These are phyloP conservation scores for Orbilia blumenaviensis DNA, from an alignment of 2,329 filamentous ascomycete genomes.

Conservation along the genomic window DNA sequence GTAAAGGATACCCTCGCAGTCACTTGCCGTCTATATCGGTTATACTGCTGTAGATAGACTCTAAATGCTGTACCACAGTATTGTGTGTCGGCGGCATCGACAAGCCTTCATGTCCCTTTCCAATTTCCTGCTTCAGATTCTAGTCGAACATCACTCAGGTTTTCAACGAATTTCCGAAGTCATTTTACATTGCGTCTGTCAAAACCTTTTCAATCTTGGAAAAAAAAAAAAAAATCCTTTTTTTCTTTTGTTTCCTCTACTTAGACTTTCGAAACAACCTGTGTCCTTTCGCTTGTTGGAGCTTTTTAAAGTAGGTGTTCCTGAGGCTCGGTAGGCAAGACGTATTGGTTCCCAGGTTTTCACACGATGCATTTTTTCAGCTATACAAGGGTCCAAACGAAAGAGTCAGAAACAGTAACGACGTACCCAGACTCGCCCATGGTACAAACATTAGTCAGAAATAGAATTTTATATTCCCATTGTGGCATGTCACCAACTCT, in stretches of 20 bases:
- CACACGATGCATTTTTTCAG: constrained; percentile 41
- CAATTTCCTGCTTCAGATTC: constrained; percentile 35
- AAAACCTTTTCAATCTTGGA: background rate
- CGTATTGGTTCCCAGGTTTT: constrained; percentile 44
- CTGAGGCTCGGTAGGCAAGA: background rate
- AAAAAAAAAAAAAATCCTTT: too few species aligned
- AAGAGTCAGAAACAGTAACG: constrained; percentile 33
- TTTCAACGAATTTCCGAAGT: background rate
- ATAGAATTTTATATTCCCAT: background rate
- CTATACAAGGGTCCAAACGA: constrained; percentile 27
- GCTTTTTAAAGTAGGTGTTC: background rate
- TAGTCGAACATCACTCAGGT: background rate
- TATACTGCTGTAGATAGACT: background rate
- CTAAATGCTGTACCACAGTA: background rate
- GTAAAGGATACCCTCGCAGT: background rate
- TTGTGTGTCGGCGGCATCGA: constrained; percentile 17
- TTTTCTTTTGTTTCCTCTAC: background rate
- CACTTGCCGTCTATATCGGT: constrained; percentile 15
- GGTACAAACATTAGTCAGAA: background rate
- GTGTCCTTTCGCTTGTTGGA: constrained; percentile 24
- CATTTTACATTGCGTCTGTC: background rate
- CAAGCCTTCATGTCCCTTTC: constrained; percentile 35
- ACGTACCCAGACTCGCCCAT: background rate
- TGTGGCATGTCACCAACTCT: background rate
- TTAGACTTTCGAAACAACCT: constrained; percentile 14